These are phyloP conservation scores for Metschnikowia baotianmanensis DNA, from an alignment of 805 yeast genomes.

Conservation along the genomic window DNA sequence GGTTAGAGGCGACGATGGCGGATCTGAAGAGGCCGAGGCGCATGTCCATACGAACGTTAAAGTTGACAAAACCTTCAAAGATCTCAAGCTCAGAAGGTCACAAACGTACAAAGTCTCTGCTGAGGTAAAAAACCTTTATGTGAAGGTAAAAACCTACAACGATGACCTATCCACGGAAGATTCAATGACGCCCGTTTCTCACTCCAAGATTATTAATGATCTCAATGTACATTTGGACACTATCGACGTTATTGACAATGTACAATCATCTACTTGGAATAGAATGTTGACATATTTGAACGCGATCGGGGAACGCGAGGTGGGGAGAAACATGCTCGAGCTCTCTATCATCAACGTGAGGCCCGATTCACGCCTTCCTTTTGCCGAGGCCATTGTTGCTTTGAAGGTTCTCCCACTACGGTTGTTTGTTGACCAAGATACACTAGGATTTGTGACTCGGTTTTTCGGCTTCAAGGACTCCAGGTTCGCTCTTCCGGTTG, in stretches of 20 bases:
- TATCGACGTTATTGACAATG: conserved; percentile 68
- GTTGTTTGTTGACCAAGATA: conserved; percentile 89
- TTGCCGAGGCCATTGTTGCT: conserved; percentile 60
- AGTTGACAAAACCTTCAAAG: conserved; percentile 36
- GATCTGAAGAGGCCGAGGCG: conserved; percentile 1
- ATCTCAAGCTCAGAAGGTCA: conserved; percentile 64
- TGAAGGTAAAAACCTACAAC: conserved; percentile 44
- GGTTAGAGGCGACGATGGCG: conserved; percentile 24
- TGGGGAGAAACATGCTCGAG: conserved; percentile 61
- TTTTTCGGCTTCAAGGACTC: conserved; percentile 78
- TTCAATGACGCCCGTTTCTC: conserved; percentile 27
- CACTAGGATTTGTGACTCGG: conserved; percentile 76
- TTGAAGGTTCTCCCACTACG: conserved; percentile 68
- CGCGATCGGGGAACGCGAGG: conserved; percentile 68
- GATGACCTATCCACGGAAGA: conserved; percentile 44
- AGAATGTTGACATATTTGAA: conserved; percentile 71
- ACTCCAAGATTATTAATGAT: conserved; percentile 47
- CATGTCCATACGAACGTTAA: conserved; percentile 28
- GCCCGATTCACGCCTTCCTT: conserved; percentile 62
- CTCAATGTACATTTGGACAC: conserved; percentile 50
- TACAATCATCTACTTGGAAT: conserved; percentile 89
- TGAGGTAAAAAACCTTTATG: conserved; percentile 52
- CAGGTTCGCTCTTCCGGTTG: conserved; percentile 64
- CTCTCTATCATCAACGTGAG: conserved; percentile 55
- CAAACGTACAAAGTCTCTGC: conserved; percentile 55